Conservation (phyloP, 192 early-diverging fungal species). For the Umbelopsis isabellina region DNA sequence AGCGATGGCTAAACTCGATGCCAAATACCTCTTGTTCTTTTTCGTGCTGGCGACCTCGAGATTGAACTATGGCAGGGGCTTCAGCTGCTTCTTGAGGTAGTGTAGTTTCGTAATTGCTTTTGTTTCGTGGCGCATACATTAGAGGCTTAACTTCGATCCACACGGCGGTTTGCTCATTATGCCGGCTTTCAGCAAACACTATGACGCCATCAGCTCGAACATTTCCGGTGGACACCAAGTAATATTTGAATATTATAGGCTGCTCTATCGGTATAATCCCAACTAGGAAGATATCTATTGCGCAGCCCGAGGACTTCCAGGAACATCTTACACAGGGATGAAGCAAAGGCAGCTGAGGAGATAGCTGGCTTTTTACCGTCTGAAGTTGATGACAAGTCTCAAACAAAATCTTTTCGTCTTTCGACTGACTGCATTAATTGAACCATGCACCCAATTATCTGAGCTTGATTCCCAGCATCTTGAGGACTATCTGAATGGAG, state of each 20-base stretch:
- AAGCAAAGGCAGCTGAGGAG: not conserved
- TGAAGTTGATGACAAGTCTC: not conserved
- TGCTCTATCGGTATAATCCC: not conserved
- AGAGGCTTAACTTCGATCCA: not conserved
- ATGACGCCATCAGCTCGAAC: not conserved
- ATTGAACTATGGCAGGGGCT: not conserved
- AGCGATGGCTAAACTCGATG: conserved; percentile 3
- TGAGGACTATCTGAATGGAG: not conserved
- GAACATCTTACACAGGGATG: conserved; percentile 1
- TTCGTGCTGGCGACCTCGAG: not conserved
- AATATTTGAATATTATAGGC: not conserved
- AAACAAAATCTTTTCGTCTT: not conserved
- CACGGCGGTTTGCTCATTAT: not conserved
- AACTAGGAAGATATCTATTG: not conserved
- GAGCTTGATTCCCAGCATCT: not conserved
- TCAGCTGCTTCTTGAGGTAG: conserved; percentile 11
- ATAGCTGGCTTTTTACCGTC: not conserved
- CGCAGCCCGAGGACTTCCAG: not conserved
- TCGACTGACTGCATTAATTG: not conserved
- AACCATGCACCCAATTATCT: not conserved
- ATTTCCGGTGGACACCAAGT: not conserved
- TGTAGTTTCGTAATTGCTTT: not conserved
- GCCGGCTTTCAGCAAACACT: conserved; percentile 2
- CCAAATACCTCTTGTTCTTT: conserved; percentile 5
- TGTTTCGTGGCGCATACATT: not conserved